Evolutionary conservation across 2,329 filamentous ascomycete species (phyloP), one percentile per base, ranked within the genome.

Genomic region (Tolypocladium nubicola): DNA sequence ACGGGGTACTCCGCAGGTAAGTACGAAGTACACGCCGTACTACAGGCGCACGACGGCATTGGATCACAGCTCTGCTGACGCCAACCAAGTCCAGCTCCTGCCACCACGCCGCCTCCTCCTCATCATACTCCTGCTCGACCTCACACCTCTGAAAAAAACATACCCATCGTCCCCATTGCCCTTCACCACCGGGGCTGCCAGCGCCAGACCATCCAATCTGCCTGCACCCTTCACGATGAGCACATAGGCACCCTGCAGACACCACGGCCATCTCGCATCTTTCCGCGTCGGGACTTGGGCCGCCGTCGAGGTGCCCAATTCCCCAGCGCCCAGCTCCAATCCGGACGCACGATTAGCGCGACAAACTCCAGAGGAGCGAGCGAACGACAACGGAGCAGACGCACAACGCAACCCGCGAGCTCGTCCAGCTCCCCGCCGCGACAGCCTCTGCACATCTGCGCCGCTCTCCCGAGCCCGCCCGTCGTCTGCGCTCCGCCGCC

Each of bases 291-390:
- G 52, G 49, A 56, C 52, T 61, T 61, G 59, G 62, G 61, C 60
- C 58, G 59, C 59, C 61, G 61, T 58, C 57, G 39, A 61, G 59
- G 61, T 62, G 62, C 61, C 60, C 60, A 61, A 62, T 61, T 59
- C 57, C 43, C 57, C 57, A 40, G 57, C 57, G 45, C 55, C 53
- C 23, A 33, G 37, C 49, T 49, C 57, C 56, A 38, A 52, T 9
- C 45, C 45, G 47, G 19, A 47, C 33, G 39, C 57, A 53, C 49
- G 40, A 38, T 9, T 39, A 40, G 52, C 45, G 54, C 55, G 55
- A 56, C 55, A 33, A 52, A 41, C 23, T 43, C 35, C n/a, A n/a
- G 33, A 26, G 21, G 13, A 39, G 21, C 52, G 23, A 53, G 33
- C 50, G 19, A 38, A 14, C 30, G 47, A 37, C 30, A 19, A 52